Conservation (phyloP, 306 rosid genomes). For the Hippophae tibetana region DNA sequence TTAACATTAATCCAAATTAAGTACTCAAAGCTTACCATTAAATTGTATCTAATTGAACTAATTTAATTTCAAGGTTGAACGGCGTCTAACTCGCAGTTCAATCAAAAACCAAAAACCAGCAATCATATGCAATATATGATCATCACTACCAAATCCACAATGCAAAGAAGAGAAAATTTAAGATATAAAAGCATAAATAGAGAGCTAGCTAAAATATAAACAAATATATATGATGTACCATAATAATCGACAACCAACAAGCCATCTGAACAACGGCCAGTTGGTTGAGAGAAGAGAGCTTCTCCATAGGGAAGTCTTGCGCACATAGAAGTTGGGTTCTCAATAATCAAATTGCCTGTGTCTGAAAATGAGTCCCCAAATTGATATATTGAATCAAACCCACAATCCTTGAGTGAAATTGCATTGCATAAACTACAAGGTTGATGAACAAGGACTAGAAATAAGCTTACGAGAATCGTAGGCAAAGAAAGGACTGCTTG, state of each 20-base stretch:
- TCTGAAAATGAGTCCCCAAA: conserved; percentile 13
- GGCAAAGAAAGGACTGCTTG: neutral
- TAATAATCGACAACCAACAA: conserved; percentile 10
- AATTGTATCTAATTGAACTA: too few relatives aligned
- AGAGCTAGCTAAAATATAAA: too few relatives aligned
- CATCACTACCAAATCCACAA: too few relatives aligned
- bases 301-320: conserved; percentile 13
- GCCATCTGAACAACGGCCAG: conserved; percentile 12
- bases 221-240: neutral
- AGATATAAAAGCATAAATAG: too few relatives aligned
- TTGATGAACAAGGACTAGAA: neutral
- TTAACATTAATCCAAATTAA: too few relatives aligned
- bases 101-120: too few relatives aligned
- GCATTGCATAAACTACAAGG: neutral
- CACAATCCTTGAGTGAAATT: neutral
- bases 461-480: neutral
- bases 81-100: too few relatives aligned
- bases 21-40: too few relatives aligned
- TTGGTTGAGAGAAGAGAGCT: conserved; percentile 8
- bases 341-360: conserved; percentile 3
- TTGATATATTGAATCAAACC: conserved; percentile 8
- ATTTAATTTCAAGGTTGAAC: too few relatives aligned
- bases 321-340: conserved; percentile 4
- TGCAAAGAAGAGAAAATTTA: too few relatives aligned
- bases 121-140: too few relatives aligned